Evolutionary conservation across 371 early-diverging fungal genomes (phyloP).

Genomic region (Actinomortierella wolfii): DNA sequence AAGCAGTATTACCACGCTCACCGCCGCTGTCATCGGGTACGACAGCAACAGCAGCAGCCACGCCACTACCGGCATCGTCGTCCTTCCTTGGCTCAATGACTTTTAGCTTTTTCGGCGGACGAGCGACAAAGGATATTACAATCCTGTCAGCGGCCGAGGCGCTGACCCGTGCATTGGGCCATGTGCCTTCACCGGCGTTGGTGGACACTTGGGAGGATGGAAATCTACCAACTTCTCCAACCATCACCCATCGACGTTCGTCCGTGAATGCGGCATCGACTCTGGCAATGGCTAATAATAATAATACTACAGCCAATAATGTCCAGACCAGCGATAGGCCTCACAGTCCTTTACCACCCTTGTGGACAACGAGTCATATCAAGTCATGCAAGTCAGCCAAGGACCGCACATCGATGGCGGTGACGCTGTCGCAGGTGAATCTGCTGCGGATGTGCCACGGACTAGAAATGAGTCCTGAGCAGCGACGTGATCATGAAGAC

Average conservation of each 20-base stretch:
- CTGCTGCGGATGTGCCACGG: conserved; percentile 33
- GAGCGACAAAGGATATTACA: conserved; percentile 24
- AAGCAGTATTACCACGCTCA: no score
- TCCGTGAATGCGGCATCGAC: no score
- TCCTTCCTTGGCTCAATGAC: no score
- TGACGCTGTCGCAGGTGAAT: conserved; percentile 40
- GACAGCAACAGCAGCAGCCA: no score
- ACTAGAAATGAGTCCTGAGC: conserved; percentile 13
- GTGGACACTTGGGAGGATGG: neutral
- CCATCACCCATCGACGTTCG: no score
- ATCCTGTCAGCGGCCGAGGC: conserved; percentile 38
- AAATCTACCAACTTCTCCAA: no score
- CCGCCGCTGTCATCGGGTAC: no score
- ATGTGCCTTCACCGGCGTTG: conserved; percentile 11
- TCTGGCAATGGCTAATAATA: no score
- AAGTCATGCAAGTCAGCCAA: conserved; percentile 44
- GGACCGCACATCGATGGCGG: conserved; percentile 44
- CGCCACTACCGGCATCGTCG: no score
- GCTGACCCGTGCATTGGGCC: conserved; percentile 33
- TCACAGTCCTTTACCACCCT: neutral
- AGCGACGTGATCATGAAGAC: conserved; percentile 12
- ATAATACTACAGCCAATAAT: no score
- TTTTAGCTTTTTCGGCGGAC: conserved; percentile 5
- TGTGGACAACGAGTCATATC: conserved; percentile 40
- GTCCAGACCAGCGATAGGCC: no score